Percentiles rank a stretch among this genome's conserved stretches.
Evolutionary conservation across 345 rosid species (phyloP).

Genomic region (Eucalyptus viminalis): DNA sequence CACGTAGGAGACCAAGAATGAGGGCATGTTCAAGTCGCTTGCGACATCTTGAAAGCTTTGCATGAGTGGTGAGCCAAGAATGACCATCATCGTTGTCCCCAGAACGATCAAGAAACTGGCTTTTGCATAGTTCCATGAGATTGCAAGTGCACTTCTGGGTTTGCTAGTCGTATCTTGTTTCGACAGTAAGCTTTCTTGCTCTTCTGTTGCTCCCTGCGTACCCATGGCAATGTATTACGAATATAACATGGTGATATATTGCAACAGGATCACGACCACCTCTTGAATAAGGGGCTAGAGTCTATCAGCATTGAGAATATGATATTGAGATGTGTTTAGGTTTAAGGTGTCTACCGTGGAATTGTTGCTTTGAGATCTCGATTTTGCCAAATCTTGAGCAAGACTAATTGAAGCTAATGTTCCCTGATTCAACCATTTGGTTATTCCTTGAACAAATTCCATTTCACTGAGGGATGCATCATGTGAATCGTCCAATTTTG

Average conservation of each 20-base stretch:
- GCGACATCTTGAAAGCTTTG: slow-evolving; percentile 5
- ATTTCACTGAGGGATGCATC: slow-evolving; percentile 5
- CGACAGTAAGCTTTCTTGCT: slow-evolving; percentile 1
- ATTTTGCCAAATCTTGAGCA: neutral
- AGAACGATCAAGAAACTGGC: slow-evolving; percentile 8
- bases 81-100: slow-evolving; percentile 12
- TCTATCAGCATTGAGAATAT: neutral
- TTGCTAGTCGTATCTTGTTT: neutral
- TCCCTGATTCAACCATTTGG: slow-evolving; percentile 15
- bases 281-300: neutral
- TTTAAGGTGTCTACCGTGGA: slow-evolving; percentile 5
- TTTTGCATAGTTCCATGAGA: slow-evolving; percentile 18
- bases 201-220: neutral
- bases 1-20: slow-evolving; percentile 26
- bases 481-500: slow-evolving; percentile 11
- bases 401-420: neutral
- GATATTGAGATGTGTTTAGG: neutral
- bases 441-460: slow-evolving; percentile 18
- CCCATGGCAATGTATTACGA: neutral
- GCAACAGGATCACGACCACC: neutral
- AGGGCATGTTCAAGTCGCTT: slow-evolving; percentile 8
- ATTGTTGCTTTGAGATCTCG: neutral
- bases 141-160: neutral
- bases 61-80: slow-evolving; percentile 21
- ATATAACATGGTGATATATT: neutral